Conservation (phyloP, 345 rosid genomes). For the Pugionium dolabratum region DNA sequence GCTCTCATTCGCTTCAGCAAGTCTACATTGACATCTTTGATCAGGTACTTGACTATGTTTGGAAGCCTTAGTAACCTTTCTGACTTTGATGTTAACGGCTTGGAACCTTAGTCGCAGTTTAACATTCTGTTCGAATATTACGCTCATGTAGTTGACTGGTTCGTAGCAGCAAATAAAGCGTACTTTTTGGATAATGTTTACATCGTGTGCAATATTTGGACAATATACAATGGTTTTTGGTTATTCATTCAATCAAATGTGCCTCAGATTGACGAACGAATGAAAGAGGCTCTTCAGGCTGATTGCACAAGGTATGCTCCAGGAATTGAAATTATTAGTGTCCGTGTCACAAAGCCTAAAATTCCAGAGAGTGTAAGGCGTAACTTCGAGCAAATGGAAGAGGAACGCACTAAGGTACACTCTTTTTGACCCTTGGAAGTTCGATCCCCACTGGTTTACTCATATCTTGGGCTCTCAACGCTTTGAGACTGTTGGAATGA, state of each 20-base stretch:
- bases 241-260: constrained; percentile 14
- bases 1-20: constrained; percentile 90
- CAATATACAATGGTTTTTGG: background rate
- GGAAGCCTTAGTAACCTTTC: background rate
- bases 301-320: constrained; percentile 92
- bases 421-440: background rate
- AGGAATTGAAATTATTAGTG: constrained; percentile 88
- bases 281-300: constrained; percentile 92
- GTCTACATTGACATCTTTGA: constrained; percentile 95
- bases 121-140: constrained; percentile 3
- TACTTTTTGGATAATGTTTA: background rate
- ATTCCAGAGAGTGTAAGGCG: constrained; percentile 78
- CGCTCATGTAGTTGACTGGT: background rate
- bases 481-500: background rate
- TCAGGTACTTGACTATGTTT: constrained; percentile 54
- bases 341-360: constrained; percentile 86
- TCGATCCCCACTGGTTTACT: background rate
- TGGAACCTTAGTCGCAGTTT: constrained; percentile 5
- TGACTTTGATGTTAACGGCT: background rate
- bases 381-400: constrained; percentile 93
- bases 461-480: background rate
- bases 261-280: constrained; percentile 86
- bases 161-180: background rate
- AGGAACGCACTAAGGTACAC: constrained; percentile 83
- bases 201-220: background rate